phyloP scores from a whole-genome alignment of 768 basidiomycete species.

The Auricularia heimuer region DNA sequence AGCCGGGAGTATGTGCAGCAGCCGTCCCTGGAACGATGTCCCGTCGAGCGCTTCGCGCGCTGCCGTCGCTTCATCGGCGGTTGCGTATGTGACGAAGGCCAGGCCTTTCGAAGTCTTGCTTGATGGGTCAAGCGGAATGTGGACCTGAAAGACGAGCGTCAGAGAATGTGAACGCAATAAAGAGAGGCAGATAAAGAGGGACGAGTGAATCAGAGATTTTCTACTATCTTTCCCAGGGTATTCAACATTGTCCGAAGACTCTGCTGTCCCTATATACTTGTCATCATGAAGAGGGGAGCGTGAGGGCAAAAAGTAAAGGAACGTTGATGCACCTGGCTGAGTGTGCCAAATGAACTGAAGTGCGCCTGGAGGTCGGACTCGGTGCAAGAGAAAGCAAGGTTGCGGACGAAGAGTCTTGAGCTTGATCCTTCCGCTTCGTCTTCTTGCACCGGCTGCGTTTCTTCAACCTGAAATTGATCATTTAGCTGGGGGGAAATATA shows the following conservation, averaged over 20 bases:
- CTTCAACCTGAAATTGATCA: too few relatives aligned
- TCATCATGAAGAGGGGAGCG: constrained; percentile 27
- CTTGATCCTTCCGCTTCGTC: constrained; percentile 44
- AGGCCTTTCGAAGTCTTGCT: constrained; percentile 49
- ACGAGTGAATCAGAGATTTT: constrained; percentile 32
- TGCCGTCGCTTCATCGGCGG: constrained; percentile 40
- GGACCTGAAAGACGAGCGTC: constrained; percentile 28
- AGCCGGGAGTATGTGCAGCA: constrained; percentile 84
- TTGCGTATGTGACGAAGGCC: constrained; percentile 46
- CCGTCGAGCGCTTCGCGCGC: constrained; percentile 77
- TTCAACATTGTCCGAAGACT: constrained; percentile 45
- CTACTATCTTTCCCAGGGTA: constrained; percentile 53
- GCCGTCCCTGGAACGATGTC: constrained; percentile 80
- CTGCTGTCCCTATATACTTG: constrained; percentile 49
- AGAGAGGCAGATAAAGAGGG: not conserved
- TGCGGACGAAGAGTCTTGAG: constrained; percentile 81
- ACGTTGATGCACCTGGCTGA: constrained; percentile 57
- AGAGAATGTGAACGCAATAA: not conserved
- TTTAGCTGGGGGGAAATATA: too few relatives aligned
- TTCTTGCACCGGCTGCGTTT: too few relatives aligned
- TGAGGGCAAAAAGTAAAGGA: constrained; percentile 1
- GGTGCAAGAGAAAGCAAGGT: constrained; percentile 48
- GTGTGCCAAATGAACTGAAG: constrained; percentile 46
- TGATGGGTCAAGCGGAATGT: constrained; percentile 41
- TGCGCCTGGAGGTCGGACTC: too few relatives aligned